These are phyloP conservation scores for Colletotrichum sp. DNA, from an alignment of 2,329 filamentous ascomycete species.

Conservation along the genomic window DNA sequence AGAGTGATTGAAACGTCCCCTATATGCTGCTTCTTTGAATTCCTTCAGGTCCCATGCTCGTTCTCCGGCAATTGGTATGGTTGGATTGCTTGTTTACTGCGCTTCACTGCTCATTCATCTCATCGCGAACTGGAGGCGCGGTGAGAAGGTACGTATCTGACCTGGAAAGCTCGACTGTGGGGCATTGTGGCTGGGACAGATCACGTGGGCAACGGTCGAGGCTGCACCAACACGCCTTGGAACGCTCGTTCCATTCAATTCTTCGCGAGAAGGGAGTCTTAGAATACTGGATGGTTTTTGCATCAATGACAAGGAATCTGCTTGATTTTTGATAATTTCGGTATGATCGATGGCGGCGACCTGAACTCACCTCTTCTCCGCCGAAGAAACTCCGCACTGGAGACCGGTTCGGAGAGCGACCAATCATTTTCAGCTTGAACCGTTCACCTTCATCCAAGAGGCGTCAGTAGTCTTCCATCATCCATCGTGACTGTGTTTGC, in stretches of 20 bases:
- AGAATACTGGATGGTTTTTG: background rate
- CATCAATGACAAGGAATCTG: background rate
- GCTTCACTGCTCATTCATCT: background rate
- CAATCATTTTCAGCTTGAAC: background rate
- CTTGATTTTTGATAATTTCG: background rate
- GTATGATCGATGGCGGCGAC: background rate
- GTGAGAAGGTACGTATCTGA: conserved; percentile 2
- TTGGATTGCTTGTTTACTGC: background rate
- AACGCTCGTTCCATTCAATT: background rate
- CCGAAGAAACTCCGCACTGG: conserved; percentile 5
- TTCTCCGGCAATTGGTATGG: background rate
- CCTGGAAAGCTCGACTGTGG: background rate
- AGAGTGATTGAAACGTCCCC: background rate
- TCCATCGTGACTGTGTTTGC: background rate
- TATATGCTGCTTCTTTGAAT: background rate
- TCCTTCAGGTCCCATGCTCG: conserved; percentile 1
- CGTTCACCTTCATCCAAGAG: background rate
- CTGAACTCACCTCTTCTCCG: background rate
- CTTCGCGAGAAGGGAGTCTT: background rate
- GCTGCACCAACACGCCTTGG: background rate
- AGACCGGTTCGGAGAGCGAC: background rate
- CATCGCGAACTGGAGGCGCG: conserved; percentile 7
- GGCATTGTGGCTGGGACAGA: background rate
- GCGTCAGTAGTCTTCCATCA: background rate
- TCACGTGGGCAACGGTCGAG: background rate